Conservation (phyloP, 2,329 filamentous ascomycete genomes). For the Pseudocercospora fijiensis region DNA sequence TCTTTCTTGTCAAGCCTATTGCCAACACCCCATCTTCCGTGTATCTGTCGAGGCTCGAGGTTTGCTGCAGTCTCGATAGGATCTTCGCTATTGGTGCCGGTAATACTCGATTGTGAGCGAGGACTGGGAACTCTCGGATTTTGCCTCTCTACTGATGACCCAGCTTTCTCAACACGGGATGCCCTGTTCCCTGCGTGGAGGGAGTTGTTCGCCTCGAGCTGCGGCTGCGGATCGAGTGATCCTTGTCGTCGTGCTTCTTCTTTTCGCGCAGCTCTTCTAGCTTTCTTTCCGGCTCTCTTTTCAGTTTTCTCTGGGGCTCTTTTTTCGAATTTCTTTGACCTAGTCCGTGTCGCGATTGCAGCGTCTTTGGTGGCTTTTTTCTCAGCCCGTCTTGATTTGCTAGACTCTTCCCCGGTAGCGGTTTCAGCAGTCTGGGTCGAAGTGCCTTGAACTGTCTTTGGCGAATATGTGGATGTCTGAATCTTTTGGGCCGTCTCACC, state of each 20-base stretch:
- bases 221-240: too few species aligned
- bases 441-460: neutral
- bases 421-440: too few species aligned
- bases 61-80: neutral
- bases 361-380: neutral
- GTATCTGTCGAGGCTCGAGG: neutral
- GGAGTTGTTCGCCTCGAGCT: too few species aligned
- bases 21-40: too few species aligned
- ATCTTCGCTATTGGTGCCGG: neutral
- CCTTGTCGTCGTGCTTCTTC: neutral
- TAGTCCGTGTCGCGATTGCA: neutral
- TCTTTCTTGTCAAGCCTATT: neutral
- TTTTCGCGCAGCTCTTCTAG: neutral
- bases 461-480: neutral
- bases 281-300: neutral
- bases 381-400: neutral
- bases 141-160: neutral
- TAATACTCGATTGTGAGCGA: neutral
- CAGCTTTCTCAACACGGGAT: neutral
- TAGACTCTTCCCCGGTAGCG: neutral
- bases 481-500: neutral
- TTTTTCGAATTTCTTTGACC: neutral
- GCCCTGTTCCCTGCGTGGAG: too few species aligned
- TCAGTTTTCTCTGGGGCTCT: neutral
- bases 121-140: neutral